Evolutionary conservation across 1,139 yeast genomes (phyloP).

Genomic region (Lodderomyces jiufengensis): DNA sequence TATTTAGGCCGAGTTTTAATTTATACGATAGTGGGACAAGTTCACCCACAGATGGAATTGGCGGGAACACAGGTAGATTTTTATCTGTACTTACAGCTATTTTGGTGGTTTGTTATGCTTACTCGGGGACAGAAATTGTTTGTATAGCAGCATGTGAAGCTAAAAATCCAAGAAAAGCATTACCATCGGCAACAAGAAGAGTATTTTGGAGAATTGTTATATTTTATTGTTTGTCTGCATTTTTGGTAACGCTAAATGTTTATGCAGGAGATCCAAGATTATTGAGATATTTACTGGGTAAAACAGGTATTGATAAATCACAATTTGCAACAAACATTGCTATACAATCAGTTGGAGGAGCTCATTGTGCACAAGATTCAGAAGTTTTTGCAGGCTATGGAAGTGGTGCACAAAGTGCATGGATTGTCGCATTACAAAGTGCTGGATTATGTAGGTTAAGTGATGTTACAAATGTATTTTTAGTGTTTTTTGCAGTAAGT

Average conservation of each 20-base stretch:
- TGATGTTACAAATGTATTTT: slow-evolving; percentile 59
- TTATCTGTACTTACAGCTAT: slow-evolving; percentile 63
- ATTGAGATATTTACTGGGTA: slow-evolving; percentile 46
- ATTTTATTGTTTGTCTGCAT: slow-evolving; percentile 67
- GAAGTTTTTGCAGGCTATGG: slow-evolving; percentile 46
- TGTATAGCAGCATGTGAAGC: slow-evolving; percentile 87
- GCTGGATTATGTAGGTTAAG: slow-evolving; percentile 64
- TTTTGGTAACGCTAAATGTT: slow-evolving; percentile 66
- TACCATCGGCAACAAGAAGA: slow-evolving; percentile 73
- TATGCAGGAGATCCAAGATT: slow-evolving; percentile 76
- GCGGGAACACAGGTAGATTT: slow-evolving; percentile 62
- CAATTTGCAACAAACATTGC: slow-evolving; percentile 30
- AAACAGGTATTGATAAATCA: slow-evolving; percentile 25
- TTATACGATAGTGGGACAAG: slow-evolving; percentile 50
- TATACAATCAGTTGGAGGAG: slow-evolving; percentile 39
- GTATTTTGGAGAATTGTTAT: slow-evolving; percentile 71
- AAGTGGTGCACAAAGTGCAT: slow-evolving; percentile 69
- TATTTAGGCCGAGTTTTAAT: slow-evolving; percentile 69
- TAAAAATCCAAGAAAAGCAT: slow-evolving; percentile 70
- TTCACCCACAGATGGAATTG: slow-evolving; percentile 45
- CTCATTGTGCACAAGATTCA: slow-evolving; percentile 31
- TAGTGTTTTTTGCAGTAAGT: slow-evolving; percentile 71
- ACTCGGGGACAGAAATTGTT: slow-evolving; percentile 78
- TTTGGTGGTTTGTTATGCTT: slow-evolving; percentile 66
- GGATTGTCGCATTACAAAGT: slow-evolving; percentile 75